Evolutionary conservation across 768 basidiomycete genomes (phyloP).

Genomic region (Favolaschia claudopus): DNA sequence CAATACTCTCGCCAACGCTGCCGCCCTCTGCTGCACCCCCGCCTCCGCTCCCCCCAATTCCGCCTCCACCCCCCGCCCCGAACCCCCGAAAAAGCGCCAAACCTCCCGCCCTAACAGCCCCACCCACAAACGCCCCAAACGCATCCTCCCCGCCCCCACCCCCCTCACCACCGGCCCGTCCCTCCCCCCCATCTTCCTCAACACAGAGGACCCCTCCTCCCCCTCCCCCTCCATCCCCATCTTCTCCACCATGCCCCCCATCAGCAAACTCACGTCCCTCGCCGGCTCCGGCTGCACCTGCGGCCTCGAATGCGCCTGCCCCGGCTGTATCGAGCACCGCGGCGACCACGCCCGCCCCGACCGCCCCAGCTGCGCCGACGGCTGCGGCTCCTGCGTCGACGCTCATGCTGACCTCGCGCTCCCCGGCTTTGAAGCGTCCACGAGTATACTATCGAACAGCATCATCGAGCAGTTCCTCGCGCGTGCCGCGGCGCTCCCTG

Average conservation of each 20-base stretch:
- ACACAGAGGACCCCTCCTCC: conserved; percentile 34
- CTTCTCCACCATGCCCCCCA: conserved; percentile 67
- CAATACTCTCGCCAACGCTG: conserved; percentile 47
- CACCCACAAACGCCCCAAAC: conserved; percentile 43
- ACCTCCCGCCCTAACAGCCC: conserved; percentile 41
- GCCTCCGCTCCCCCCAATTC: conserved; percentile 28
- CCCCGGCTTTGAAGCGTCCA: conserved; percentile 33
- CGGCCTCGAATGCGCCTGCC: conserved; percentile 72
- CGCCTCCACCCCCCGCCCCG: not conserved
- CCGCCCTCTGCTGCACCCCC: conserved; percentile 40
- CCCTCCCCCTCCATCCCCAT: conserved; percentile 45
- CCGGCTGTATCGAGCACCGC: conserved; percentile 78
- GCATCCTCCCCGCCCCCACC: conserved; percentile 25
- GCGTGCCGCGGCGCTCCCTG: conserved; percentile 73
- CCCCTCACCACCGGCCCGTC: conserved; percentile 43
- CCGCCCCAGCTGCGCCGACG: conserved; percentile 55
- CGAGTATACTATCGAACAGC: conserved; percentile 23
- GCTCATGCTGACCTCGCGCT: conserved; percentile 52
- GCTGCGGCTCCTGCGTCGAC: conserved; percentile 73
- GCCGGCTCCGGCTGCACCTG: conserved; percentile 79
- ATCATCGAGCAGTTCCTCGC: conserved; percentile 73
- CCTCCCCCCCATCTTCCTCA: conserved; percentile 57
- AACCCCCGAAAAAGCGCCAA: conserved; percentile 23
- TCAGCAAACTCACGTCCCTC: conserved; percentile 62
- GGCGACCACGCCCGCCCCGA: conserved; percentile 57